Base-by-base conservation (phyloP, 257 asterid genomes). In the Gynochthodes officinalis region DNA sequence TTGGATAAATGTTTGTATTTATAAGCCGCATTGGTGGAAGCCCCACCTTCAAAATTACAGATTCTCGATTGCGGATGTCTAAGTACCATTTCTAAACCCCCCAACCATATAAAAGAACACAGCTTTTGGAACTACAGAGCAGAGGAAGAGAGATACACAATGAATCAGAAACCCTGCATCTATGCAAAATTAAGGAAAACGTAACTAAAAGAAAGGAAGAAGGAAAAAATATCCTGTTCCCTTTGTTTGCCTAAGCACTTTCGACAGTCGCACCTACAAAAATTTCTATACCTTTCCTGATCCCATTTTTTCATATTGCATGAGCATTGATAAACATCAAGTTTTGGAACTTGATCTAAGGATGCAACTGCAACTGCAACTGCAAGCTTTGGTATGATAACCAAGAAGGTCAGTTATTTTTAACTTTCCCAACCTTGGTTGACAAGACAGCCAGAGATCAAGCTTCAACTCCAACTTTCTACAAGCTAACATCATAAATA, bases 261-360 rank as follows among this genome's bases (percentile, higher is more conserved):
- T 83, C 77, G 78, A 67, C 79, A 78, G 82, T 59, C 76, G 63
- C 86, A 85, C 75, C 96, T 89, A 87, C 96, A 76, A 86, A 83
- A 90, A 87, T 83, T 82, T 89, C 80, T 75, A 69, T 64, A 70
- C 71, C 65, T 27, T 71, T 3, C 79, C 62, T 33, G 67, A 67
- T 52, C 69, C 49, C 37, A n/a, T 43, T 19, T 59, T 33, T 14
- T 70, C 61, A 70, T 52, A 40, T 52, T 64, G 66, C 71, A 60
- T 69, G 67, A 60, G 46, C 68, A 39, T 9, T 57, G 69, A 58
- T 28, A 27, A 53, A 52, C 62, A 32, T 44, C 63, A 77, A 77
- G 84, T n/a, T 62, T 72, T 64, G 64, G 60, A 21, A 28, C 49
- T 44, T 65, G 58, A 48, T 30, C 61, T 71, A 46, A 33, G 55